A percentile compares a stretch with the other conserved stretches of the same genome.
Conservation (phyloP, 2,329 filamentous ascomycete species). For the Cladorrhinum sp. region DNA sequence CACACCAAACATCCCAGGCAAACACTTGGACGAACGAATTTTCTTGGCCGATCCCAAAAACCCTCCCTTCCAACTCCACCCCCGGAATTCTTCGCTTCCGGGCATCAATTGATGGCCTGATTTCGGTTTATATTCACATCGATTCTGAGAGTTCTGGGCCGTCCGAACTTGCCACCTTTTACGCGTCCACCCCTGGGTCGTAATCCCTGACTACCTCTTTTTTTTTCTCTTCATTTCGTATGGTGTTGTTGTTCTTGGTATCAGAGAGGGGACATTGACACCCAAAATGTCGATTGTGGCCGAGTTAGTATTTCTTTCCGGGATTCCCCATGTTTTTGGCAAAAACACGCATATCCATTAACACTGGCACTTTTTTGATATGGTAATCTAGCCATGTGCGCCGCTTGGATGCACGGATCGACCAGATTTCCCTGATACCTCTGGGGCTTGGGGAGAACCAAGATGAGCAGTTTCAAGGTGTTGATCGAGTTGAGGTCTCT, state of each 20-base stretch:
- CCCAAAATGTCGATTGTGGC: conserved; percentile 43
- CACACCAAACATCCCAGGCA: neutral
- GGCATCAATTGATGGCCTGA: conserved; percentile 26
- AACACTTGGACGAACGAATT: conserved; percentile 5
- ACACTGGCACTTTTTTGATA: conserved; percentile 13
- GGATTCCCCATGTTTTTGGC: neutral
- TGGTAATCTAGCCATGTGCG: conserved; percentile 52
- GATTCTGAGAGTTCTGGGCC: conserved; percentile 7
- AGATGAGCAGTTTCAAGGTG: conserved; percentile 30
- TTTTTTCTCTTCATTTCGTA: neutral
- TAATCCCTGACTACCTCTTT: neutral
- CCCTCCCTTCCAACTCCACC: neutral
- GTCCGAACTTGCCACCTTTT: conserved; percentile 26
- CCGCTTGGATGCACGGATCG: conserved; percentile 62
- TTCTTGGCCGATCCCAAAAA: conserved; percentile 15
- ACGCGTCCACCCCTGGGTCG: conserved; percentile 18
- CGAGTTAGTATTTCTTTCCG: conserved; percentile 37
- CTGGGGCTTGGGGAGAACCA: conserved; percentile 40
- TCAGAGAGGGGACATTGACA: conserved; percentile 16
- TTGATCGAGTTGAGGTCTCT: conserved; percentile 31
- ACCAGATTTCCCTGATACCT: conserved; percentile 54
- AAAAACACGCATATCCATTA: conserved; percentile 12
- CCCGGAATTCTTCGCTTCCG: conserved; percentile 25
- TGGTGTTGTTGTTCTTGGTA: neutral
- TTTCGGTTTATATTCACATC: conserved; percentile 3